Evolutionary conservation across 1,139 yeast species (phyloP), one percentile per base, ranked within the genome.

Genomic region (Zhuliangozyma blackwelliae): DNA sequence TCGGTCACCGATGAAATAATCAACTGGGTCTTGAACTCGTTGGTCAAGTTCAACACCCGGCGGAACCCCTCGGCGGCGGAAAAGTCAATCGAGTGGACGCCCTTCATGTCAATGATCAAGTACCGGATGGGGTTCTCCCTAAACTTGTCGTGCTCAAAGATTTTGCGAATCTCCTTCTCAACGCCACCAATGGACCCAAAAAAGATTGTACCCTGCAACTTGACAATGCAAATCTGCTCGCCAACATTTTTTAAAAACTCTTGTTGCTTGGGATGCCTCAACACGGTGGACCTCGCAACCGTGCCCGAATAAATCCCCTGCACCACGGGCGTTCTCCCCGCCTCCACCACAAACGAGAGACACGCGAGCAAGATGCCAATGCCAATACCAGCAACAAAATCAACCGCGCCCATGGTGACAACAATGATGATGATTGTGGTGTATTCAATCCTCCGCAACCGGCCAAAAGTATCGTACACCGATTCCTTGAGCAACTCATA

Each of bases 31-130:
- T 72, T 71, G 46, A 79, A 82, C 20, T 84, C 82, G 43, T 77
- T 78, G 16, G 89, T 67, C 49, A 88, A 72, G 45, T 95, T 82
- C 55, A 87, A 79, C 45, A 94, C 84, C 48, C 97, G 72, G 49
- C 90, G 79, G 57, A 92, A 87, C 1, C 97, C 96, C 59, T 92
- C 98, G 6, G 97, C 96, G 0, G 97, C 97, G 28, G 96, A 85
- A 51, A 86, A 92, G 59, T 92, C 99, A 49, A 92, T 79, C 31
- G 85, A 82, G 31, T 70, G 66, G 22, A 92, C 96, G 28, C 84
- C 80, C 45, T 82, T 80, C 73, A 92, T 82, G 60, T 92, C 99
- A 35, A 92, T 59, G 37, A 92, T 79, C 49, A 92, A 65, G 56
- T 82, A 92, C 48, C 86, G 79, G 48, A 92, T 79, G 3, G 88